These are phyloP conservation scores for Penicillium verhagenii DNA, from an alignment of 495 filamentous ascomycete species.

Conservation along the genomic window DNA sequence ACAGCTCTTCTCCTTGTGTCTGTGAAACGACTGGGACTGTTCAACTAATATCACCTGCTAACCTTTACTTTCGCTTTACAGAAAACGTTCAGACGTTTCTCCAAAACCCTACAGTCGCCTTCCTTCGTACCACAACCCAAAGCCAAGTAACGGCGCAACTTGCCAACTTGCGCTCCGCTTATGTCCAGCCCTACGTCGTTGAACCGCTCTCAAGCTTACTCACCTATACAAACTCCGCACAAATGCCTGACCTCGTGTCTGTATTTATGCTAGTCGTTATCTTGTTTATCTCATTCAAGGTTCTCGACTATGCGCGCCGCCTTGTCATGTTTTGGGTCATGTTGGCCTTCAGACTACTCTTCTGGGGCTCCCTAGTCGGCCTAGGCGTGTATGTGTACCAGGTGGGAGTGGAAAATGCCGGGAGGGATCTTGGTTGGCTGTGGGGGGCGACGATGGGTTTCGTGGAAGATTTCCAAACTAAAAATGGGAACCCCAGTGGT, in stretches of 20 bases:
- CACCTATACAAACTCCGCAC: conserved; percentile 40
- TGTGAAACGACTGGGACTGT: not conserved
- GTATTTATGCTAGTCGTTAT: conserved; percentile 54
- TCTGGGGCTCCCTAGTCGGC: conserved; percentile 56
- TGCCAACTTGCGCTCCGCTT: conserved; percentile 34
- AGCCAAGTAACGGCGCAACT: conserved; percentile 29
- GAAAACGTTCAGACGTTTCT: conserved; percentile 24
- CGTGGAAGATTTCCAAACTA: conserved; percentile 48
- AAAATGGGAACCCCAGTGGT: conserved; percentile 18
- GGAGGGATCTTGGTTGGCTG: conserved; percentile 57
- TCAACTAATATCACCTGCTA: not conserved
- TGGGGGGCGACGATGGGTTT: conserved; percentile 56
- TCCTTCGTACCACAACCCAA: conserved; percentile 18
- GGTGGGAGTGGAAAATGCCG: conserved; percentile 60
- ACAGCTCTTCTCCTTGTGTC: not conserved
- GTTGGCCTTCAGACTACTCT: conserved; percentile 54
- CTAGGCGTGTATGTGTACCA: conserved; percentile 57
- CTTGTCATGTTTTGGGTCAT: conserved; percentile 72
- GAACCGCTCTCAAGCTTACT: conserved; percentile 48
- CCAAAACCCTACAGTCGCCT: conserved; percentile 23
- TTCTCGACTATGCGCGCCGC: conserved; percentile 65
- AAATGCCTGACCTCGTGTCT: conserved; percentile 59
- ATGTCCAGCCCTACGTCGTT: conserved; percentile 42
- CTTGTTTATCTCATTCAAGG: conserved; percentile 60
- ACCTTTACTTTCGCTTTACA: not conserved